Base-by-base conservation (phyloP, 2,329 filamentous ascomycete genomes). In the Ophiosphaerella korrae region DNA sequence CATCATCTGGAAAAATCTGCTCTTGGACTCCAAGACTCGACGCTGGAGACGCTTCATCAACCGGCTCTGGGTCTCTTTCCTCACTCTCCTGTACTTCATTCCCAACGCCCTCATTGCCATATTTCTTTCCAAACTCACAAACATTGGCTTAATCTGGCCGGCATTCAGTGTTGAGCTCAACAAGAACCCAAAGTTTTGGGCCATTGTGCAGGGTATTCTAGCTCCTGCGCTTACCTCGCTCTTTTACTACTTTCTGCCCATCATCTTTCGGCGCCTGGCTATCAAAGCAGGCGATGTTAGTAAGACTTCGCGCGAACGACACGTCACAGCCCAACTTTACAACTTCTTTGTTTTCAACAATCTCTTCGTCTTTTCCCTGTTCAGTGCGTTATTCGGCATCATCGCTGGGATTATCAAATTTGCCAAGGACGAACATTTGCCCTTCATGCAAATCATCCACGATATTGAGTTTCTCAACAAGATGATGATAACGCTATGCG, bases 271-370 rank as follows among this genome's bases (percentile, higher is more conserved):
- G 48, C 87, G 90, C 18, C 80, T 99, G 33, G 88, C 91, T 5
- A 88, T 92, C 53, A 84, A 84, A 60, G 89, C 90, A 4, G 94
- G 94, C 57, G 93, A 97, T 69, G 83, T 89, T 58, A 96, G 91
- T 41, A 99, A 97, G 76, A 96, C 90, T 0, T 90, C 90, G 23
- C 86, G 94, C 47, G 94, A 99, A 72, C 84, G 91, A 26, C 93
- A 97, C 72, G 94, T 99, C 45, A 82, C 94, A 52, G 87, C 85
- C 56, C 95, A 96, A 74, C 82, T 99, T 2, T 99, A 95, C 75
- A 84, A 89, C 14, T 99, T 99, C 78, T 99, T 99, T 74, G 84
- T 97, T 45, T 92, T 99, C 80, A 99, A 99, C 82, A 97, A 97
- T 69, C 75, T 99, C 48, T 79, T 99, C 60, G 87, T 97, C 50